Evolutionary conservation across 2,329 filamentous ascomycete species (phyloP).

Genomic region (Chlorencoelia australis): DNA sequence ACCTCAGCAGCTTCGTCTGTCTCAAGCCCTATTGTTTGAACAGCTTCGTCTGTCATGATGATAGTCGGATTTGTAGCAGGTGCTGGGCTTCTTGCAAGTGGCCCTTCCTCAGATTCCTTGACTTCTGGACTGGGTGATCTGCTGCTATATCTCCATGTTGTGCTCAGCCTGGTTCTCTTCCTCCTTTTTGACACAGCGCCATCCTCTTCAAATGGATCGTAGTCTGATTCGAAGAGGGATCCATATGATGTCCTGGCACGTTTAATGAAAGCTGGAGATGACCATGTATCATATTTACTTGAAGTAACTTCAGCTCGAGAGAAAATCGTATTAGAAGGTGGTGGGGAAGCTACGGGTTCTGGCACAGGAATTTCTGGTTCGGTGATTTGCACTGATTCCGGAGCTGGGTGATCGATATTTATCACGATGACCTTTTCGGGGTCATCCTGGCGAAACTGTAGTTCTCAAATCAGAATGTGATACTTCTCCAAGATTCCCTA

Average conservation of each 20-base stretch:
- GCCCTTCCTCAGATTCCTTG: constrained; percentile 9
- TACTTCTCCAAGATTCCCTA: neutral
- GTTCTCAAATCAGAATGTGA: constrained; percentile 12
- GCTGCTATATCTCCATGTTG: constrained; percentile 64
- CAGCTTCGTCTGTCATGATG: constrained; percentile 30
- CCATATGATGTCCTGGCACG: constrained; percentile 60
- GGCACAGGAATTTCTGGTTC: constrained; percentile 8
- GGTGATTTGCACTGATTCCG: constrained; percentile 16
- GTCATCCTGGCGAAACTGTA: constrained; percentile 39
- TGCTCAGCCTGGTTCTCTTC: constrained; percentile 60
- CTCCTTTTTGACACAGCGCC: constrained; percentile 50
- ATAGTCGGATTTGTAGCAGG: constrained; percentile 14
- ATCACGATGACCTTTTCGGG: constrained; percentile 39
- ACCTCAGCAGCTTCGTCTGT: constrained; percentile 10
- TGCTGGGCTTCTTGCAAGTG: constrained; percentile 9
- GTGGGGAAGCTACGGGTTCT: constrained; percentile 15
- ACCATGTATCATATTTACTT: constrained; percentile 44
- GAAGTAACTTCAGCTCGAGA: constrained; percentile 29
- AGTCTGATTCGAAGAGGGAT: constrained; percentile 50
- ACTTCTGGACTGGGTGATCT: constrained; percentile 52
- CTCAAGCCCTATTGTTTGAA: constrained; percentile 32
- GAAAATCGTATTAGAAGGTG: constrained; percentile 14
- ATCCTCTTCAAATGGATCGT: constrained; percentile 59
- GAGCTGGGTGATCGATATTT: constrained; percentile 38
- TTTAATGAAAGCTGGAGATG: constrained; percentile 73